Evolutionary conservation across 2,329 filamentous ascomycete species (phyloP).

Genomic region (Neophaeococcomyces mojaviensis): DNA sequence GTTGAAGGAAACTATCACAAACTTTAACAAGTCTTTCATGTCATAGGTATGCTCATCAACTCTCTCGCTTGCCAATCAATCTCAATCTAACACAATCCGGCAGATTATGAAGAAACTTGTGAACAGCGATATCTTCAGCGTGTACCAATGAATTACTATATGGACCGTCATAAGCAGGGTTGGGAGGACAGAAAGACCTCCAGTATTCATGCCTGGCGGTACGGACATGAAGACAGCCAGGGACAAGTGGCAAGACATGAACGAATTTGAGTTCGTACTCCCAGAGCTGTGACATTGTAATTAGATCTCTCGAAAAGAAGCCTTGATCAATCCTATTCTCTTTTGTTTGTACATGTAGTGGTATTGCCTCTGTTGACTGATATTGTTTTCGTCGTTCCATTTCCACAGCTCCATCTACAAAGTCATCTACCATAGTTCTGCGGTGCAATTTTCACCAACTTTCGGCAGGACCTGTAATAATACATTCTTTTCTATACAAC

Average conservation of each 20-base stretch:
- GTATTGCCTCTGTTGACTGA: too few species aligned
- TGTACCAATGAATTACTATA: constrained; percentile 9
- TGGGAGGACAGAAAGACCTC: too few species aligned
- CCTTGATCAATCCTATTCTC: constrained; percentile 8
- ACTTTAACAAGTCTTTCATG: constrained; percentile 93
- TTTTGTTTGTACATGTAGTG: constrained; percentile 1
- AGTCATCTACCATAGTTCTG: too few species aligned
- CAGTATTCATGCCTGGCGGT: not conserved
- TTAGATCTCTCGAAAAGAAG: constrained; percentile 10
- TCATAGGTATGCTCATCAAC: constrained; percentile 24
- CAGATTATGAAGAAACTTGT: constrained; percentile 1
- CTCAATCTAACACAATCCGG: not conserved
- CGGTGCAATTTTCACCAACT: too few species aligned
- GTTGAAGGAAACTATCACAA: constrained; percentile 61
- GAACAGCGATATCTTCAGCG: constrained; percentile 3
- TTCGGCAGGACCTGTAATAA: too few species aligned
- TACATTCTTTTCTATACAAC: too few species aligned
- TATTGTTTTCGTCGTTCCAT: too few species aligned
- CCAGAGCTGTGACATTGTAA: constrained; percentile 1
- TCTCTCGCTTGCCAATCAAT: not conserved
- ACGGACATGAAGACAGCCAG: constrained; percentile 3
- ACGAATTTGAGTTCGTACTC: constrained; percentile 7
- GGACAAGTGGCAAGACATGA: not conserved
- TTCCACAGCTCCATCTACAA: too few species aligned
- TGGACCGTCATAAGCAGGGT: not conserved